These are phyloP conservation scores for Euphrasia confusa DNA, from an alignment of 257 asterid genomes.

Conservation along the genomic window DNA sequence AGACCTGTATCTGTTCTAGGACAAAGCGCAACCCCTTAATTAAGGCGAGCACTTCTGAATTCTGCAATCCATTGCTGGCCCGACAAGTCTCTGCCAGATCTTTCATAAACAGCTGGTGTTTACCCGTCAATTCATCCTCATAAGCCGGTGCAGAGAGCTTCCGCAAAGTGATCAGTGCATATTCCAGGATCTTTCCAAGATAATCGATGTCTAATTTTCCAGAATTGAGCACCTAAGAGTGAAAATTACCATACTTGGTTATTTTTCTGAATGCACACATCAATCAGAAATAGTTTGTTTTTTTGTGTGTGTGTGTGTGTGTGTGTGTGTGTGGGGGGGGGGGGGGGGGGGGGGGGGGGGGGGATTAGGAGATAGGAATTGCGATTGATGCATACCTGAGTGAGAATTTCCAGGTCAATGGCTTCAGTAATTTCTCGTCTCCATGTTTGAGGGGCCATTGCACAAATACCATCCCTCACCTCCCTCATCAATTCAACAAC, in stretches of 20 bases:
- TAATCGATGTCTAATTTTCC: constrained; percentile 60
- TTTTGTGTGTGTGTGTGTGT: background rate
- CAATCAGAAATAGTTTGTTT: background rate
- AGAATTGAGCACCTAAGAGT: constrained; percentile 50
- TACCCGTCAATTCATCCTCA: constrained; percentile 54
- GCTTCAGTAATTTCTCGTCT: constrained; percentile 63
- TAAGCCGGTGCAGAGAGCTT: constrained; percentile 85
- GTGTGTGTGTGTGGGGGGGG: background rate
- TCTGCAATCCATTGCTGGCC: constrained; percentile 33
- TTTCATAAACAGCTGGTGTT: constrained; percentile 49
- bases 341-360: background rate
- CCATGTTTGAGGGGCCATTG: constrained; percentile 83
- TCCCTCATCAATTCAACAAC: constrained; percentile 73
- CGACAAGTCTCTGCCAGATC: constrained; percentile 51
- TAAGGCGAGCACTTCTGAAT: constrained; percentile 45
- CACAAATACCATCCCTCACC: constrained; percentile 76
- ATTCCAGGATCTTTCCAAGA: constrained; percentile 71
- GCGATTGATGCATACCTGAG: constrained; percentile 47
- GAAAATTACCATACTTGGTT: background rate
- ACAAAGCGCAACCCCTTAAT: constrained; percentile 82
- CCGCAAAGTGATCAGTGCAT: constrained; percentile 54
- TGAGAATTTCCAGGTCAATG: constrained; percentile 70
- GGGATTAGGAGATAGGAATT: background rate
- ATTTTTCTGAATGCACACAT: constrained; percentile 11
- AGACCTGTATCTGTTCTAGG: constrained; percentile 84